phyloP scores from a whole-genome alignment of 2,329 filamentous ascomycete genomes.

The Paracoccidioides lutzii region DNA sequence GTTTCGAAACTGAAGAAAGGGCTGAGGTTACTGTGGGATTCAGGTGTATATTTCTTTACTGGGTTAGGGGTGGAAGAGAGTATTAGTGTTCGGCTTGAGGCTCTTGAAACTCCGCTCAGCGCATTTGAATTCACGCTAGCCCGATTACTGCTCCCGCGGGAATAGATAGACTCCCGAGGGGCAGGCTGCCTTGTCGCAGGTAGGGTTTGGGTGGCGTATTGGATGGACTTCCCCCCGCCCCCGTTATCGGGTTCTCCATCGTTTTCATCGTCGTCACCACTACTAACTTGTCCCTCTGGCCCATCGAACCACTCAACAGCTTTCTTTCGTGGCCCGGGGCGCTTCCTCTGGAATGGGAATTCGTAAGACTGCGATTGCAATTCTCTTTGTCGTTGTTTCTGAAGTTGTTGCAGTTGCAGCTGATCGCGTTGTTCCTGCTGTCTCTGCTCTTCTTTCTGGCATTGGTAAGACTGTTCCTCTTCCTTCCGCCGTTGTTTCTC shows the following conservation, averaged over 20 bases:
- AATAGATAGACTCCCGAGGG: background rate
- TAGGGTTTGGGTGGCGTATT: background rate
- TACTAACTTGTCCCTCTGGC: slow-evolving; percentile 20
- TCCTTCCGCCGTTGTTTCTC: slow-evolving; percentile 3
- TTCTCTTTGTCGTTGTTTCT: background rate
- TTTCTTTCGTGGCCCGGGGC: background rate
- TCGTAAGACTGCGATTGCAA: slow-evolving; percentile 9
- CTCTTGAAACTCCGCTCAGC: slow-evolving; percentile 3
- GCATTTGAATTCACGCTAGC: slow-evolving; percentile 2
- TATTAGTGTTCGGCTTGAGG: slow-evolving; percentile 4
- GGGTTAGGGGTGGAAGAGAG: background rate
- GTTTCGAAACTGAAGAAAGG: background rate
- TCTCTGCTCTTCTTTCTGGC: background rate
- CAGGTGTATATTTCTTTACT: slow-evolving; percentile 1
- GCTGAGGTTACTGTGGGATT: background rate
- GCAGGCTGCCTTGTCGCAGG: slow-evolving; percentile 6
- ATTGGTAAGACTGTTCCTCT: background rate
- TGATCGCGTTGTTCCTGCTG: background rate
- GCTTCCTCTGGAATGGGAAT: slow-evolving; percentile 3
- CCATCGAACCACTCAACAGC: slow-evolving; percentile 23
- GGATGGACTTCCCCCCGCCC: background rate
- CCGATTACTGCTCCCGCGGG: slow-evolving; percentile 2
- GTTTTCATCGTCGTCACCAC: slow-evolving; percentile 15
- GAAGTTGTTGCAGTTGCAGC: background rate
- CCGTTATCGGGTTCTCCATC: background rate